Conservation (phyloP, 257 asterid genomes). For the Solanum arcanum region DNA sequence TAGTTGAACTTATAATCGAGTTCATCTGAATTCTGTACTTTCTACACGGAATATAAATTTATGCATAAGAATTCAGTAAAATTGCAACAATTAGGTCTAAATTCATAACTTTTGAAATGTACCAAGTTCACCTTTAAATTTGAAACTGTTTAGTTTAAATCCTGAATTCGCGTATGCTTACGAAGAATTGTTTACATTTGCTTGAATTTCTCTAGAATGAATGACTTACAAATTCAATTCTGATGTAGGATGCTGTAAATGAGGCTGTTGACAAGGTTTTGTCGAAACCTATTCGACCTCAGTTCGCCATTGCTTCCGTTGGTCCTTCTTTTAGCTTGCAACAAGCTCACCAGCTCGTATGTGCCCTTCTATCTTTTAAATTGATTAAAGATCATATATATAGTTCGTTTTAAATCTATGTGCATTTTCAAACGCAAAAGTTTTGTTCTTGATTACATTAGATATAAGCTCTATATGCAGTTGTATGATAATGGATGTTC, state of each 20-base stretch:
- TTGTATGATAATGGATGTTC: not conserved
- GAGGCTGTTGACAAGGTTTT: constrained; percentile 68
- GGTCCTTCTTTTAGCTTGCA: constrained; percentile 43
- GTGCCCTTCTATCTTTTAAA: not conserved
- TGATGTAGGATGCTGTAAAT: constrained; percentile 49
- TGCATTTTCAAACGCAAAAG: not conserved
- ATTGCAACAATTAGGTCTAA: not conserved
- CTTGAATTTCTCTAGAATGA: not conserved
- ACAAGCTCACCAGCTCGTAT: constrained; percentile 41
- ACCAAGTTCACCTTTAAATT: not conserved
- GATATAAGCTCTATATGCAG: not conserved
- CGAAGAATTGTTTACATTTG: not conserved
- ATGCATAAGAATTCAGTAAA: too few relatives aligned
- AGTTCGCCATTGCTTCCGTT: constrained; percentile 60
- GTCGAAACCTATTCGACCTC: constrained; percentile 61
- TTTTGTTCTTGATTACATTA: not conserved
- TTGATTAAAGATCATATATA: not conserved
- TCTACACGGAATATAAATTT: not conserved
- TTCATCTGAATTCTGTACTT: not conserved
- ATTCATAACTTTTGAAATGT: not conserved
- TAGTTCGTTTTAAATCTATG: not conserved
- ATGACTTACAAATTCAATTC: not conserved
- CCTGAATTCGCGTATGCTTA: not conserved
- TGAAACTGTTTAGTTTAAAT: not conserved
- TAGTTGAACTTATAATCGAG: not conserved